These are phyloP conservation scores for Ramularia collo-cygni DNA, from an alignment of 2,329 filamentous ascomycete genomes.

Conservation along the genomic window DNA sequence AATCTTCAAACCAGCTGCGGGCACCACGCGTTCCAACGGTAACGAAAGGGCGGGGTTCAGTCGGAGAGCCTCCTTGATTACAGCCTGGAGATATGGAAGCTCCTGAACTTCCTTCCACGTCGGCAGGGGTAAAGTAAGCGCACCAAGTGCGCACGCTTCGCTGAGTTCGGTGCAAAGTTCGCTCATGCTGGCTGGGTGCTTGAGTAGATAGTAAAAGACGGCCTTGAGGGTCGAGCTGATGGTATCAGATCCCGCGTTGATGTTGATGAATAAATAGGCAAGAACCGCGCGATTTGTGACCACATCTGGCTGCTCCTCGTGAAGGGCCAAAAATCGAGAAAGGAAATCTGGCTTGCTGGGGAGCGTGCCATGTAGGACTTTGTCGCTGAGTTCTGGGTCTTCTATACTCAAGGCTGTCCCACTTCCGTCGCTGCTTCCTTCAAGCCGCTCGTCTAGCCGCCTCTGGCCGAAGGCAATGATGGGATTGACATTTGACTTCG, in stretches of 20 bases:
- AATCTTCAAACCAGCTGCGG: constrained; percentile 14
- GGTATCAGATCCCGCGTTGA: constrained; percentile 23
- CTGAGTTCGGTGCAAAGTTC: constrained; percentile 13
- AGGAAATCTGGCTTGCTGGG: constrained; percentile 25
- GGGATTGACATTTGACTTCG: constrained; percentile 15
- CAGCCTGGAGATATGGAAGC: constrained; percentile 21
- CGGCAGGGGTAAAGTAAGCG: constrained; percentile 13
- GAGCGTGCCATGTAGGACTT: constrained; percentile 19
- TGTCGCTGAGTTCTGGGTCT: constrained; percentile 15
- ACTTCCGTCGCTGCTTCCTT: constrained; percentile 8
- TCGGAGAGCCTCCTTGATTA: constrained; percentile 22
- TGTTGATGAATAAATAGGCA: constrained; percentile 22
- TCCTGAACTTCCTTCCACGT: constrained; percentile 13
- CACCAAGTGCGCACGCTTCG: constrained; percentile 8
- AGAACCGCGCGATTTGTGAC: constrained; percentile 20
- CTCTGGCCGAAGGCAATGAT: constrained; percentile 22
- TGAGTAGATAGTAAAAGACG: constrained; percentile 12
- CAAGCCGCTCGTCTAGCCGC: constrained; percentile 18
- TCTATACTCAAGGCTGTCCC: constrained; percentile 4
- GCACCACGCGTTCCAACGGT: constrained; percentile 20
- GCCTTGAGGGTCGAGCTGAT: constrained; percentile 11
- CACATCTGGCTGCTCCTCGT: constrained; percentile 21
- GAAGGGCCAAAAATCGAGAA: constrained; percentile 22
- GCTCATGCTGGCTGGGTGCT: constrained; percentile 4
- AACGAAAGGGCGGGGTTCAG: constrained; percentile 21